phyloP scores from a whole-genome alignment of 306 rosid species.

The Trifolium subterraneum region DNA sequence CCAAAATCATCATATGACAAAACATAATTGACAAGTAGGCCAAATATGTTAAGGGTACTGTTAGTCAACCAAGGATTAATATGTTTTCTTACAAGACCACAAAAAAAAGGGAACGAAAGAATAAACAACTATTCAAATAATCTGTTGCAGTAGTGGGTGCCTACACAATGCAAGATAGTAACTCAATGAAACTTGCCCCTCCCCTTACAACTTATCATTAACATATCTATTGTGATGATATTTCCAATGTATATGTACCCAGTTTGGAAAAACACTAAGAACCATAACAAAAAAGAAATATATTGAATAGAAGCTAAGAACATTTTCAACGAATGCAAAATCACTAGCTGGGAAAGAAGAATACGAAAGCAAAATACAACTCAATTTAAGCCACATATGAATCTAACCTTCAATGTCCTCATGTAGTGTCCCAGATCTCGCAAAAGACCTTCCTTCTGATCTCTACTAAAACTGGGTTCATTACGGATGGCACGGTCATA shows the following conservation, averaged over 20 bases:
- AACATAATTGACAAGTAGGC: conserved; percentile 30
- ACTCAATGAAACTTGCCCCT: conserved; percentile 4
- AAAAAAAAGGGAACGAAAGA: conserved; percentile 3
- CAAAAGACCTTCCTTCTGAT: conserved; percentile 85
- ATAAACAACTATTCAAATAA: conserved; percentile 37
- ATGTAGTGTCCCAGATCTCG: conserved; percentile 82
- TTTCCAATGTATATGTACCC: conserved; percentile 26
- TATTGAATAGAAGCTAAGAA: conserved; percentile 31
- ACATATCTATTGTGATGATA: conserved; percentile 23
- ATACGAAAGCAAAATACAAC: conserved; percentile 24
- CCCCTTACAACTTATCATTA: conserved; percentile 28
- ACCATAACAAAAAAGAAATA: conserved; percentile 19
- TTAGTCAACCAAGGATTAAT: conserved; percentile 34
- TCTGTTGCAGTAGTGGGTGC: conserved; percentile 21
- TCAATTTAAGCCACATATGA: conserved; percentile 35
- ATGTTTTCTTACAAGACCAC: conserved; percentile 33
- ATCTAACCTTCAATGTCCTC: conserved; percentile 93
- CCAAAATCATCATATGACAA: conserved; percentile 23
- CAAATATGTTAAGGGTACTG: conserved; percentile 37
- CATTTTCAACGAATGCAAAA: conserved; percentile 23
- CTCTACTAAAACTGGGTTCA: conserved; percentile 82
- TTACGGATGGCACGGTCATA: conserved; percentile 92
- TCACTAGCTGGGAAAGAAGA: conserved; percentile 23
- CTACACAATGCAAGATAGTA: conserved; percentile 30
- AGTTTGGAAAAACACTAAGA: conserved; percentile 32